These are phyloP conservation scores for Candida sanyaensis DNA, from an alignment of 1,139 yeast genomes.

Conservation along the genomic window DNA sequence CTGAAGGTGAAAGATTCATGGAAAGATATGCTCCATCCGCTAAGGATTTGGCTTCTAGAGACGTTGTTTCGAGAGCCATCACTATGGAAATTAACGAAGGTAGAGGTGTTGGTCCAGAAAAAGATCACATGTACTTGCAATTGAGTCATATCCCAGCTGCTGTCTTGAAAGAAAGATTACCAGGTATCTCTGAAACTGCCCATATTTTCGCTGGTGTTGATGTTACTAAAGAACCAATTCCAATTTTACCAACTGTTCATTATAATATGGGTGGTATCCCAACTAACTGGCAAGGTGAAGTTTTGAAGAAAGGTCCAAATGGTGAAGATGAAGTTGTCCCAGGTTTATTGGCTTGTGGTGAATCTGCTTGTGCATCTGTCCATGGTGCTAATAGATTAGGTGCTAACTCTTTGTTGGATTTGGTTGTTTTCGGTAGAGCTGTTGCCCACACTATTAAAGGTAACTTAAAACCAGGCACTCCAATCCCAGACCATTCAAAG, in stretches of 20 bases:
- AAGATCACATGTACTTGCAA: conserved; percentile 95
- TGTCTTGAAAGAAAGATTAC: conserved; percentile 92
- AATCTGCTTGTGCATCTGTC: conserved; percentile 98
- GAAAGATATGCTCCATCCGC: conserved; percentile 99
- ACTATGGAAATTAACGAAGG: conserved; percentile 99
- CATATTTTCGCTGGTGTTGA: conserved; percentile 99
- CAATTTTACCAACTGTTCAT: conserved; percentile 97
- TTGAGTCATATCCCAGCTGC: conserved; percentile 91
- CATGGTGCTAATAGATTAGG: conserved; percentile 99
- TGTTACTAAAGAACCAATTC: conserved; percentile 98
- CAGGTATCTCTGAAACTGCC: conserved; percentile 99
- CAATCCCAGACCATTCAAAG: conserved; percentile 73
- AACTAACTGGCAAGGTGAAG: conserved; percentile 97
- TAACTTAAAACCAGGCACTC: conserved; percentile 82
- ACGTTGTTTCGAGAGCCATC: conserved; percentile 97
- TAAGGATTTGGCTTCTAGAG: conserved; percentile 97
- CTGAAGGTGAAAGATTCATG: conserved; percentile 99
- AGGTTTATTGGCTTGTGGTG: conserved; percentile 97
- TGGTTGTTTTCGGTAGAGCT: conserved; percentile 98
- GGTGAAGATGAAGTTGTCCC: conserved; percentile 93
- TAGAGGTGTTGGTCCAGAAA: conserved; percentile 96
- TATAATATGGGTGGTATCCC: conserved; percentile 99
- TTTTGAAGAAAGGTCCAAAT: conserved; percentile 74
- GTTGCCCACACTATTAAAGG: conserved; percentile 91
- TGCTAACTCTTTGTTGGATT: conserved; percentile 96